phyloP scores from a whole-genome alignment of 2,329 filamentous ascomycete genomes.

The Cytospora piceicola region DNA sequence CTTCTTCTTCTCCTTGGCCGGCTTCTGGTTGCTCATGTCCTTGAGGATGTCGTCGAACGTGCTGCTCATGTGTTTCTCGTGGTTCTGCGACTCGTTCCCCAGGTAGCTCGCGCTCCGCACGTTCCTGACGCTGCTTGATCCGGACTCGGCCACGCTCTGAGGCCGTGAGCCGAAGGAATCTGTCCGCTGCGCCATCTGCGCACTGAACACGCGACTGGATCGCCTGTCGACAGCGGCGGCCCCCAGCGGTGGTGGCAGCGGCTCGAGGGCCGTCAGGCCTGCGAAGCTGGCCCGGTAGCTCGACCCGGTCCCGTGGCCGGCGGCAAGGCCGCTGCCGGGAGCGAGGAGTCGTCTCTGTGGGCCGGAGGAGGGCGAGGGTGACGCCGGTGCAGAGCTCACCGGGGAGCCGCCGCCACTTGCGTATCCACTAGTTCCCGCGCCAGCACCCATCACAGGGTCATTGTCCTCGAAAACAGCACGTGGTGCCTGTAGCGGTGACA shows the following conservation, averaged over 20 bases:
- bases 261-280: constrained; percentile 40
- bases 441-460: constrained; percentile 31
- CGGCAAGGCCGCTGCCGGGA: constrained; percentile 25
- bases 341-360: constrained; percentile 25
- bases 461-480: constrained; percentile 38
- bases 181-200: constrained; percentile 25
- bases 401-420: constrained; percentile 31
- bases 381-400: constrained; percentile 27
- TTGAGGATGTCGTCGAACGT: constrained; percentile 45
- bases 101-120: constrained; percentile 35
- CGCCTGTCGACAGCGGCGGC: constrained; percentile 23
- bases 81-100: constrained; percentile 27
- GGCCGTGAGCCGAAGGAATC: constrained; percentile 16
- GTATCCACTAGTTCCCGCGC: background rate
- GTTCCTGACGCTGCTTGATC: constrained; percentile 27
- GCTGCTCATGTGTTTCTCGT: constrained; percentile 29
- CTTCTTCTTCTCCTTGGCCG: constrained; percentile 37
- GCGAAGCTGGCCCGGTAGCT: constrained; percentile 42
- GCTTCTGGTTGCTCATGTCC: constrained; percentile 39
- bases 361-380: constrained; percentile 18
- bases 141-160: constrained; percentile 14
- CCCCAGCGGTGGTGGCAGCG: constrained; percentile 34
- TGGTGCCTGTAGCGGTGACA: constrained; percentile 38
- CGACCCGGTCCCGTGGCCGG: constrained; percentile 32
- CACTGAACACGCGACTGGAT: constrained; percentile 29